A percentile compares a stretch with the other conserved stretches of the same genome.
Evolutionary conservation across 805 yeast species (phyloP).

Genomic region (Cyberlindnera euphorbiae): DNA sequence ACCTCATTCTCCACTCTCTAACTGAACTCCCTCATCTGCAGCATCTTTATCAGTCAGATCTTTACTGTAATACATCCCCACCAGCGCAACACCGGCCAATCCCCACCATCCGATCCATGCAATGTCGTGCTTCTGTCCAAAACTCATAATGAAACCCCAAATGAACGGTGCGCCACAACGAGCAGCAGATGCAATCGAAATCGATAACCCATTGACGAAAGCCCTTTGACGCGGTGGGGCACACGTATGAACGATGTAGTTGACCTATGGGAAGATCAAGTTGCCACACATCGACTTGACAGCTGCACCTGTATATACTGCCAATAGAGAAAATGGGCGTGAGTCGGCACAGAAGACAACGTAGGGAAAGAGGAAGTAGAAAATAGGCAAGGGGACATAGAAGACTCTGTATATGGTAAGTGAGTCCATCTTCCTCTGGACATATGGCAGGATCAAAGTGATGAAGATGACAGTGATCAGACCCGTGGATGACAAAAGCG

Average conservation of each 20-base stretch:
- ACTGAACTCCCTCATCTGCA: too few species aligned
- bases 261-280: slow-evolving; percentile 8
- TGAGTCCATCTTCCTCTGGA: slow-evolving; percentile 7
- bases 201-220: slow-evolving; percentile 11
- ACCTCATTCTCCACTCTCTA: too few species aligned
- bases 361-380: slow-evolving; percentile 5
- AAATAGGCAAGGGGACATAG: slow-evolving; percentile 6
- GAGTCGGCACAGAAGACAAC: slow-evolving; percentile 6
- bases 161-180: slow-evolving; percentile 8
- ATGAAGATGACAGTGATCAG: slow-evolving; percentile 40
- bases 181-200: slow-evolving; percentile 7
- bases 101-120: slow-evolving; percentile 13
- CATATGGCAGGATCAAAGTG: slow-evolving; percentile 28
- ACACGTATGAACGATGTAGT: slow-evolving; percentile 8
- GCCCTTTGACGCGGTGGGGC: slow-evolving; percentile 11
- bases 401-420: slow-evolving; percentile 8
- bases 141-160: slow-evolving; percentile 5
- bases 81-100: slow-evolving; percentile 2
- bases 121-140: slow-evolving; percentile 4
- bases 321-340: neutral
- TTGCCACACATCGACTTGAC: slow-evolving; percentile 3
- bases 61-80: slow-evolving; percentile 3
- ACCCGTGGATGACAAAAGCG: slow-evolving; percentile 46
- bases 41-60: slow-evolving; percentile 4
- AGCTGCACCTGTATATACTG: neutral